These are phyloP conservation scores for Haplographium delicatum DNA, from an alignment of 495 filamentous ascomycete species.

Conservation along the genomic window DNA sequence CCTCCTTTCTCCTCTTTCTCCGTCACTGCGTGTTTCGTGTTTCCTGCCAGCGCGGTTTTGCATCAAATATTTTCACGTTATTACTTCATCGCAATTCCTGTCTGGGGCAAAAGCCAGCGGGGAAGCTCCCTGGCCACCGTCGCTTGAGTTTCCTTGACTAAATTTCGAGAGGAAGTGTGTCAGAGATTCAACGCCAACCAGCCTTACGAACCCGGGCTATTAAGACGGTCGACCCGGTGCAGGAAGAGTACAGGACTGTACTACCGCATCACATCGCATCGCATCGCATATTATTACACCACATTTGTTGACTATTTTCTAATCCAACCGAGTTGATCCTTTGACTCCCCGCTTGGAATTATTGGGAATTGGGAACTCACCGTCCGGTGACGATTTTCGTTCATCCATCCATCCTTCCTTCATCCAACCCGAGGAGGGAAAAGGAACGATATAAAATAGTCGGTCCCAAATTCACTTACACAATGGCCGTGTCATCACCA, in stretches of 20 bases:
- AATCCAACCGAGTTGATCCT: too few relatives aligned
- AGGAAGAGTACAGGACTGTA: background rate
- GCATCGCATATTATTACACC: background rate
- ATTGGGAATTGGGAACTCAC: background rate
- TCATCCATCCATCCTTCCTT: background rate
- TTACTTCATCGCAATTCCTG: constrained; percentile 4
- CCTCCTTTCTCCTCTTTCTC: too few relatives aligned
- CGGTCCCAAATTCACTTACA: constrained; percentile 3
- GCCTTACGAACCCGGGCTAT: background rate
- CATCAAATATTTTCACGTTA: too few relatives aligned
- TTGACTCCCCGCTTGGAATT: background rate
- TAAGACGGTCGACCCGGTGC: background rate
- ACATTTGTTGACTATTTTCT: too few relatives aligned
- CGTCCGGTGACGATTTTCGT: background rate
- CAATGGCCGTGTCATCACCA: constrained; percentile 6
- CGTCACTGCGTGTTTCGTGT: too few relatives aligned
- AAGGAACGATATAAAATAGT: background rate
- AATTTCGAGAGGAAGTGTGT: constrained; percentile 14
- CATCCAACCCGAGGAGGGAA: background rate
- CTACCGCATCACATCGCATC: background rate
- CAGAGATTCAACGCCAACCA: constrained; percentile 8
- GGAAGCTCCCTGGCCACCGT: background rate
- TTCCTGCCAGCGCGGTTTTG: too few relatives aligned
- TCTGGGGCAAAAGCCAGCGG: constrained; percentile 1
- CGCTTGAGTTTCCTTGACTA: constrained; percentile 21